Conservation (phyloP, 352 stramenopile genomes). For the Phytophthora litchii region DNA sequence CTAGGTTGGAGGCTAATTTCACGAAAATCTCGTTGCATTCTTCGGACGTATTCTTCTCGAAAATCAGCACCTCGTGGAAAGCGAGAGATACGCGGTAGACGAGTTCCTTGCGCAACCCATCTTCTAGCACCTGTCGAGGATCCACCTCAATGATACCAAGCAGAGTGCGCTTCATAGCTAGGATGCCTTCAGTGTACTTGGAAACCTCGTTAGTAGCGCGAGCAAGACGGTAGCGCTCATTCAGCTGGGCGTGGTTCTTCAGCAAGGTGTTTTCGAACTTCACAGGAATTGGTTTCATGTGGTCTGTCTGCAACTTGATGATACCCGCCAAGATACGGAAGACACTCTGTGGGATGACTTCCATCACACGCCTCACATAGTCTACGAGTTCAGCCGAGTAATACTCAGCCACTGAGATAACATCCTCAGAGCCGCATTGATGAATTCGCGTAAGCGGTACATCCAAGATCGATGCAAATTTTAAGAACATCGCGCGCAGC, state of each 20-base stretch:
- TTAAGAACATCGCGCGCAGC: conserved; percentile 94
- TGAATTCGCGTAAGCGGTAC: conserved; percentile 93
- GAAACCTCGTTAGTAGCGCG: conserved; percentile 95
- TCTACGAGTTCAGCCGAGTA: conserved; percentile 94
- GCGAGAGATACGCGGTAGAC: conserved; percentile 89
- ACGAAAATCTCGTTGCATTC: conserved; percentile 89
- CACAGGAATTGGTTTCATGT: conserved; percentile 91
- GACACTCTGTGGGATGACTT: conserved; percentile 94
- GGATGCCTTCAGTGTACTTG: conserved; percentile 95
- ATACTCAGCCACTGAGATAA: conserved; percentile 93
- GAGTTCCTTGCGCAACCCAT: conserved; percentile 94
- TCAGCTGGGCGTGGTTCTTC: conserved; percentile 92
- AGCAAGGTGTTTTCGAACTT: conserved; percentile 94
- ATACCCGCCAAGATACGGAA: conserved; percentile 95
- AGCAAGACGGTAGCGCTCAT: conserved; percentile 92
- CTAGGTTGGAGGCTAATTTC: conserved; percentile 82
- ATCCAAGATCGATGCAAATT: conserved; percentile 94
- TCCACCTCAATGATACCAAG: conserved; percentile 95
- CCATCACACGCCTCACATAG: conserved; percentile 94
- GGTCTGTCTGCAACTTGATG: conserved; percentile 92
- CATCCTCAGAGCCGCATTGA: conserved; percentile 92
- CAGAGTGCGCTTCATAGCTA: conserved; percentile 95
- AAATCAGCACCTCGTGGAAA: conserved; percentile 88
- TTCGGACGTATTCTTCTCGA: conserved; percentile 84
- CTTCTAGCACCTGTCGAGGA: conserved; percentile 92